Evolutionary conservation across 2,329 filamentous ascomycete species (phyloP), one percentile per base, ranked within the genome.

Genomic region (Arachnopeziza araneosa): DNA sequence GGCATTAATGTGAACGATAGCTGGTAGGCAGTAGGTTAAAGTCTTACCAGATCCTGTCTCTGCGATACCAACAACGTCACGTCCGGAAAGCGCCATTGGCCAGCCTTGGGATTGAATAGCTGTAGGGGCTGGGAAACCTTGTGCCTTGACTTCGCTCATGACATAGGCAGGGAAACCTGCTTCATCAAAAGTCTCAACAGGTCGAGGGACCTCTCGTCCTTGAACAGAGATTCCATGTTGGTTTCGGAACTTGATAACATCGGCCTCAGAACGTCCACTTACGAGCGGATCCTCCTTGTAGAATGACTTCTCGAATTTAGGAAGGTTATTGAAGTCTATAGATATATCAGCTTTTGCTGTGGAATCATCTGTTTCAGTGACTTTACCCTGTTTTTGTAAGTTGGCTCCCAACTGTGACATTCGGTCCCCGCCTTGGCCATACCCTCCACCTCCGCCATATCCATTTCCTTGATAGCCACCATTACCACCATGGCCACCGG

Each of bases 11-110:
- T 99, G 95, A 63, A 99, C 95, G 68, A 99, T 99, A 59, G 95
- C 91, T 61, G 95, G 95, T 68, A 99, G 85, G 78, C 93, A 98
- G 81, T 99, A 99, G 57, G 93, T 97, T 67, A 99, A 83, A 4
- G 95, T 99, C 88, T 99, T 99, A 83, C 95, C 95, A 66, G 95
- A 99, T 75, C 95, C 95, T 61, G 95, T 99, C 83, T 99, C 95
- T 71, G 95, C 95, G 79, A 99, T 96, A 86, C 95, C 95, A 71
- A 98, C 93, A 63, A 98, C 93, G 75, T 99, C 95, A 70, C 95
- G 93, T 79, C 95, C 95, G 69, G 93, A 96, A 56, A 99, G 87
- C 73, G 95, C 93, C 95, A 98, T 98, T 64, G 95, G 95, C 95
- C 95, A 98, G 65, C 95, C 95, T 76, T 98, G 95, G 21, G 93